phyloP scores from a whole-genome alignment of 495 filamentous ascomycete species.

The Alectoria sarmentosa region DNA sequence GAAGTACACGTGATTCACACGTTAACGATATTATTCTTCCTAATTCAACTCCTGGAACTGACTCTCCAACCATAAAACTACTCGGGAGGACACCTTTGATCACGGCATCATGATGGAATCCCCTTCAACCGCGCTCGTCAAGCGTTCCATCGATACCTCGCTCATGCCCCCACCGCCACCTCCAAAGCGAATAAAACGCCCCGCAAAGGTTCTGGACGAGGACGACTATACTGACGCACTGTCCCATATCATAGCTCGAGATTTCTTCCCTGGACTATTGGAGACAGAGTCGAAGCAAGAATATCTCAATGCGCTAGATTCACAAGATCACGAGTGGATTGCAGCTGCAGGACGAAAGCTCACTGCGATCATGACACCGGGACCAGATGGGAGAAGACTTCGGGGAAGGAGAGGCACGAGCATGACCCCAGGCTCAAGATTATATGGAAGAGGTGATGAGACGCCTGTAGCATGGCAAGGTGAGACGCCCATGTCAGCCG shows the following conservation, averaged over 20 bases:
- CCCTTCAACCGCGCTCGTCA: conserved; percentile 46
- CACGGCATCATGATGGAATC: conserved; percentile 17
- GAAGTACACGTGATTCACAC: too few species aligned
- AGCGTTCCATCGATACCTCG: conserved; percentile 57
- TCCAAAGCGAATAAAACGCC: conserved; percentile 87
- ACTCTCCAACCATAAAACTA: background rate
- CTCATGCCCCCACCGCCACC: conserved; percentile 90
- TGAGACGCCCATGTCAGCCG: conserved; percentile 61
- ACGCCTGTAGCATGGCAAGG: conserved; percentile 50
- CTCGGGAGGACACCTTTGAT: background rate
- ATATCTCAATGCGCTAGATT: conserved; percentile 84
- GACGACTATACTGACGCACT: conserved; percentile 86
- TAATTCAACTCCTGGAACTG: background rate
- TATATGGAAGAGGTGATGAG: conserved; percentile 31
- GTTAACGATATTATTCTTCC: background rate
- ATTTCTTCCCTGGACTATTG: conserved; percentile 90
- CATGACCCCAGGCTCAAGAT: conserved; percentile 27
- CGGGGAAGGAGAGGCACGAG: conserved; percentile 32
- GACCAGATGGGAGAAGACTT: conserved; percentile 40
- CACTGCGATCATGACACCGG: conserved; percentile 75
- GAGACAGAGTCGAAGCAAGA: conserved; percentile 84
- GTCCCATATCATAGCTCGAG: conserved; percentile 90
- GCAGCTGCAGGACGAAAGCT: conserved; percentile 66
- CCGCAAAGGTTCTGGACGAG: conserved; percentile 84
- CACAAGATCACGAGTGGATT: conserved; percentile 80